Percentiles rank a stretch among this genome's conserved stretches.
Conservation (phyloP, 2,329 filamentous ascomycete genomes). For the Fusarium lyarnte region DNA sequence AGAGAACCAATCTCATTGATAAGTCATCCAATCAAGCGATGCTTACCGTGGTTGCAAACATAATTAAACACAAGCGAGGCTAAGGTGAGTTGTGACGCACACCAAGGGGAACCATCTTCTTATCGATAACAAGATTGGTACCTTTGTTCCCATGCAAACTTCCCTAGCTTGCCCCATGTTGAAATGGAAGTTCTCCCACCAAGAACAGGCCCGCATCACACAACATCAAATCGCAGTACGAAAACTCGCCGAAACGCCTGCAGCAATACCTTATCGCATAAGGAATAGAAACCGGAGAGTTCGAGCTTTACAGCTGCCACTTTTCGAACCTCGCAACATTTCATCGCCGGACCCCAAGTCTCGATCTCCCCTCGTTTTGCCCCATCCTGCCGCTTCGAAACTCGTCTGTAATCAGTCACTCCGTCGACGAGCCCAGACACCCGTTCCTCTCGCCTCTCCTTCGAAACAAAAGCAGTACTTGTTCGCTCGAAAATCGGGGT, state of each 20-base stretch:
- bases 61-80: neutral
- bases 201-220: slow-evolving; percentile 38
- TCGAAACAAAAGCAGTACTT: neutral
- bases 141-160: slow-evolving; percentile 27
- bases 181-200: slow-evolving; percentile 31
- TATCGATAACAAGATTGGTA: slow-evolving; percentile 47
- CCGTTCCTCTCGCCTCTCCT: neutral
- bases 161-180: slow-evolving; percentile 24
- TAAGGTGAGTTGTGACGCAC: slow-evolving; percentile 10
- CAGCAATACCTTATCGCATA: neutral
- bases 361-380: slow-evolving; percentile 31
- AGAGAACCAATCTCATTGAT: neutral
- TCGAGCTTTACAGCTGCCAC: neutral
- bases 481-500: neutral
- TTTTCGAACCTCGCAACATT: slow-evolving; percentile 5
- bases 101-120: slow-evolving; percentile 8
- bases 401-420: slow-evolving; percentile 21
- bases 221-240: slow-evolving; percentile 29
- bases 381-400: slow-evolving; percentile 22
- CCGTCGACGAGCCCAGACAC: slow-evolving; percentile 12
- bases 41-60: neutral
- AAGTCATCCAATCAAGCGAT: neutral
- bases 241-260: slow-evolving; percentile 13
- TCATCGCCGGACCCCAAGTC: slow-evolving; percentile 4
- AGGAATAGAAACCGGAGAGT: neutral